Base-by-base conservation (phyloP, 441 rosid species). In the Pelargonium cotyledonis region DNA sequence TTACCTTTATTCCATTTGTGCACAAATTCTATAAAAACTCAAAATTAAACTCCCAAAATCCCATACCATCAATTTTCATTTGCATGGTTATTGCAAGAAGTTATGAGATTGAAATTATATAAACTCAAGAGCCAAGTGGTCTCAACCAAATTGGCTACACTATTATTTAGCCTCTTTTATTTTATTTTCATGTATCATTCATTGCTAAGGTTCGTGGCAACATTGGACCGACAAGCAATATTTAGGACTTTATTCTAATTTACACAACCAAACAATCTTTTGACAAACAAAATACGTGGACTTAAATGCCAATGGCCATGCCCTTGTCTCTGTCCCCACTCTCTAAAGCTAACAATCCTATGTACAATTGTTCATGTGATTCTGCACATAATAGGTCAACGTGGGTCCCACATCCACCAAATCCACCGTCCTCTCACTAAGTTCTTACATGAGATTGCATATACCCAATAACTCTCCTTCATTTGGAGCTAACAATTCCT, bases 211-310 rank as follows among this genome's bases (percentile, higher is more conserved):
- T 18, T 18, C 8, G 1, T 16, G 62, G 62, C 62, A 55, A 55
- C 62, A 55, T 6, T 55, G 29, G 21, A 55, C 62, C 62, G 62
- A 55, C 62, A 55, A 18, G 26, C 62, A 55, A 55, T 55, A 2
- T 55, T 55, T 55, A 55, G 62, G 62, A 16, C 62, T 23, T 55
- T 55, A 55, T 55, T 55, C 23, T 55, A 55, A 55, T 55, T 55
- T 10, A 55, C 21, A 55, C 19, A 16, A 55, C 26, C 62, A 55
- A 18, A 31, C 16, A 55, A 55, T 55, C 23, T 55, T 18, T 5
- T 21, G 62, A 55, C 62, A 55, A 55, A 55, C 26, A 55, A 55
- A 55, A 31, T 31, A 3, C 38, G 38, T 31, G 38, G 38, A 31
- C 38, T 31, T 31, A 31, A 31, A 31, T 31, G 38, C 4, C 4